These are phyloP conservation scores for Suhomyces taliae DNA, from an alignment of 1,139 yeast species.

Conservation along the genomic window DNA sequence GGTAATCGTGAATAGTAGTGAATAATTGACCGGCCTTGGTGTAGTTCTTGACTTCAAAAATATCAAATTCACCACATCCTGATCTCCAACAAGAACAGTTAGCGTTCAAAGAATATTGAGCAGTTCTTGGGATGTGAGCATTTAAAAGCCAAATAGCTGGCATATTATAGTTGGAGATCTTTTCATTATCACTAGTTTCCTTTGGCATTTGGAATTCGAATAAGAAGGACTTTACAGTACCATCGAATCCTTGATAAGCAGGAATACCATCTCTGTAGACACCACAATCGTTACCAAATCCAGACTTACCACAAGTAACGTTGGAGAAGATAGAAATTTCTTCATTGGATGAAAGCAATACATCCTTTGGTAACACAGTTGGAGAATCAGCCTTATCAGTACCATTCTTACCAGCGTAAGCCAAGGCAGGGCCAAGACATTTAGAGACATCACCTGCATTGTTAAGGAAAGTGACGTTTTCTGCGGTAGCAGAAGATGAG, in stretches of 20 bases:
- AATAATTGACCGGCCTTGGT: constrained; percentile 57
- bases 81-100: constrained; percentile 93
- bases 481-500: constrained; percentile 48
- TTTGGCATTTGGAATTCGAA: constrained; percentile 92
- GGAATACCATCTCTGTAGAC: constrained; percentile 83
- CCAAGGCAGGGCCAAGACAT: constrained; percentile 85
- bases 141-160: constrained; percentile 96
- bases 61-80: constrained; percentile 96
- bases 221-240: constrained; percentile 75
- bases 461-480: constrained; percentile 81
- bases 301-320: constrained; percentile 53
- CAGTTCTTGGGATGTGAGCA: constrained; percentile 91
- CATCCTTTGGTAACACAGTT: constrained; percentile 60
- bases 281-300: constrained; percentile 69
- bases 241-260: constrained; percentile 89
- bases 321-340: constrained; percentile 81
- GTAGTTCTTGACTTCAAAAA: constrained; percentile 64
- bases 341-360: constrained; percentile 61
- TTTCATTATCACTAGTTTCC: constrained; percentile 43
- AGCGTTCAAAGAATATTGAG: constrained; percentile 70
- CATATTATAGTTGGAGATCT: constrained; percentile 70
- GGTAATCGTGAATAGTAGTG: constrained; percentile 72
- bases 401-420: constrained; percentile 79
- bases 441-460: constrained; percentile 73
- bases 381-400: constrained; percentile 60